Conservation (phyloP, 2,329 filamentous ascomycete species). For the Aspergillus floridensis region DNA sequence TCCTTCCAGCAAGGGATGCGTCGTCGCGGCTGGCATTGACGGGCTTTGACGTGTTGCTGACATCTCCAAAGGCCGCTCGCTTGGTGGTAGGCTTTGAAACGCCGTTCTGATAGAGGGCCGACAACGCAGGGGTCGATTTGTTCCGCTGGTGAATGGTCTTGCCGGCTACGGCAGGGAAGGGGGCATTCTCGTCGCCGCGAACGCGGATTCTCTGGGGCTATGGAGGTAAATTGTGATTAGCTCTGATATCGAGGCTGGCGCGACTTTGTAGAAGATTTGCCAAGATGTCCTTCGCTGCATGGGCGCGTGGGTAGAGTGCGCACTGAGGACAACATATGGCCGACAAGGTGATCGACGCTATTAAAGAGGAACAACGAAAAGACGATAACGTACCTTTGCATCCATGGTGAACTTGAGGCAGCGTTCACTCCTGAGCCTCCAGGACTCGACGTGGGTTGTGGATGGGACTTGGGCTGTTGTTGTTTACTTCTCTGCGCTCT, state of each 20-base stretch:
- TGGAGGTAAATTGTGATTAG: conserved; percentile 19
- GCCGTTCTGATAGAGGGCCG: conserved; percentile 51
- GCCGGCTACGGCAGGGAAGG: conserved; percentile 48
- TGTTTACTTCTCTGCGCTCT: conserved; percentile 22
- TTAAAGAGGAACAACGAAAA: conserved; percentile 9
- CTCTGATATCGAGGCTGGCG: background rate
- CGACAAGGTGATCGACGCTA: background rate
- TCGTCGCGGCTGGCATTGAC: conserved; percentile 55
- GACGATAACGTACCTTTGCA: conserved; percentile 44
- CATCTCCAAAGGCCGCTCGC: conserved; percentile 76
- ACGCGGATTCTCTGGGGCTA: conserved; percentile 70
- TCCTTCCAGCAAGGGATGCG: conserved; percentile 50
- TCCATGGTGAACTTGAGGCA: conserved; percentile 38
- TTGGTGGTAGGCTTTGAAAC: conserved; percentile 66
- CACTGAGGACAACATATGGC: background rate
- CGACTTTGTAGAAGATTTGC: background rate
- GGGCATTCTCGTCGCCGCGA: conserved; percentile 68
- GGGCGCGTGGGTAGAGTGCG: background rate
- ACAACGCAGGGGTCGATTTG: conserved; percentile 71
- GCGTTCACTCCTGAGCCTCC: conserved; percentile 7
- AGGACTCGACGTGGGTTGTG: conserved; percentile 11
- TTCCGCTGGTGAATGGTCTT: conserved; percentile 72
- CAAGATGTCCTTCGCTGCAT: background rate
- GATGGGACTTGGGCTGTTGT: conserved; percentile 10
- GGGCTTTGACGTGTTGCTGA: conserved; percentile 64